Evolutionary conservation across 139 green algal genomes (phyloP).

Genomic region (Coelastrella sp.): DNA sequence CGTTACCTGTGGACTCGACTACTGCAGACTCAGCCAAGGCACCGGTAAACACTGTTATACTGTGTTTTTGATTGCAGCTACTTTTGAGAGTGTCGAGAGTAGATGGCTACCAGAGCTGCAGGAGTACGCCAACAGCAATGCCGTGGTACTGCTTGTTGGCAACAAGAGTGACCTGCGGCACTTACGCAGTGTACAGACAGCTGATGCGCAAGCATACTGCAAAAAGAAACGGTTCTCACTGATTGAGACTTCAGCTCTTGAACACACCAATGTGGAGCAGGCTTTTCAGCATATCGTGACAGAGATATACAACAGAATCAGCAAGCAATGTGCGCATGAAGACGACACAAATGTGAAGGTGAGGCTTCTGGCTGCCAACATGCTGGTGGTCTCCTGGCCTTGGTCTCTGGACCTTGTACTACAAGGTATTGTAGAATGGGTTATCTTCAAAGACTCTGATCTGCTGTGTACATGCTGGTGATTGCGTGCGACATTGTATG

Average conservation of each 20-base stretch:
- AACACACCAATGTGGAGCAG: neutral
- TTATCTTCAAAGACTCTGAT: too few species aligned
- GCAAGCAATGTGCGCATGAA: neutral
- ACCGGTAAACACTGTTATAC: too few species aligned
- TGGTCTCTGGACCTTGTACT: neutral
- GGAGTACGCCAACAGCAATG: conserved; percentile 98
- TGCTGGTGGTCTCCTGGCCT: neutral
- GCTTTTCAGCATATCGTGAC: neutral
- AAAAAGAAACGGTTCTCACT: conserved; percentile 87
- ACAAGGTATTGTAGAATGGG: neutral
- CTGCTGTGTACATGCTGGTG: too few species aligned
- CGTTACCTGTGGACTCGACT: too few species aligned
- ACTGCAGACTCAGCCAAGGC: too few species aligned
- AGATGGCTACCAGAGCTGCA: conserved; percentile 98
- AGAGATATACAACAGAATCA: neutral
- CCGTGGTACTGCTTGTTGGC: conserved; percentile 99
- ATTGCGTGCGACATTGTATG: too few species aligned
- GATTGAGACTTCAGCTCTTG: neutral
- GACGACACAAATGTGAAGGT: neutral
- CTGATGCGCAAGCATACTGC: conserved; percentile 92
- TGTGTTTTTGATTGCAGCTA: conserved; percentile 67
- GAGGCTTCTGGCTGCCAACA: neutral
- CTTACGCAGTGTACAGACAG: conserved; percentile 91
- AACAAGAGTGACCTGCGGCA: conserved; percentile 99
- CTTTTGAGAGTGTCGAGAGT: conserved; percentile 97